These are phyloP conservation scores for Desmodesmus armatus DNA, from an alignment of 139 green algal species.

Conservation along the genomic window DNA sequence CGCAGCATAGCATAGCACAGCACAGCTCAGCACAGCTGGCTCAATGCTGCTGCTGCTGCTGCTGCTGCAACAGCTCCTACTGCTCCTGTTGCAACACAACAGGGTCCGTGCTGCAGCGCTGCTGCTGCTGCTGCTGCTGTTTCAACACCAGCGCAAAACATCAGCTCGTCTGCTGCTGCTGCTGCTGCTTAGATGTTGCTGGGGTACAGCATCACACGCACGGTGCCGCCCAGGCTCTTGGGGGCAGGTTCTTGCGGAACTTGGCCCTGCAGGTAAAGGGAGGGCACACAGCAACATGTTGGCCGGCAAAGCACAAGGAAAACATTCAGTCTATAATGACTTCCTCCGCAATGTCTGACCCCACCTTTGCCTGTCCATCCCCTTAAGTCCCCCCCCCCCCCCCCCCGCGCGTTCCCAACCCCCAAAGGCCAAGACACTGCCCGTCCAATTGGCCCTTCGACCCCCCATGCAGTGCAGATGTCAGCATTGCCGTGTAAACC, in stretches of 20 bases:
- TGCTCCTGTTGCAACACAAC: background rate
- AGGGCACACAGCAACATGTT: background rate
- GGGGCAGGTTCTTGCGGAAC: constrained; percentile 97
- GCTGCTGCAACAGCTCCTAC: too few species aligned
- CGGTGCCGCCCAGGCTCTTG: constrained; percentile 76
- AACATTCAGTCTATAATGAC: background rate
- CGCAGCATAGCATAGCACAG: too few species aligned
- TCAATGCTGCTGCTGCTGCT: background rate
- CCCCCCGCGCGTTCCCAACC: too few species aligned
- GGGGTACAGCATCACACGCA: constrained; percentile 93
- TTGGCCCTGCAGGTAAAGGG: constrained; percentile 70
- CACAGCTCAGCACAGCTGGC: background rate
- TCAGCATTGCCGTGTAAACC: too few species aligned
- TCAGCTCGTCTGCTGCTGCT: background rate
- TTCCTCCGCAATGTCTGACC: too few species aligned
- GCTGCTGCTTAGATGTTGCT: constrained; percentile 72
- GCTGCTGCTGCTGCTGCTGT: background rate
- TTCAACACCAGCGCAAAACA: background rate
- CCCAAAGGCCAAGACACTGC: too few species aligned
- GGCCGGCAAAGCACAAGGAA: background rate
- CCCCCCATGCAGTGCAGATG: too few species aligned
- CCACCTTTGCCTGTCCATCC: too few species aligned
- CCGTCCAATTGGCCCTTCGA: too few species aligned
- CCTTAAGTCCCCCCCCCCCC: too few species aligned
- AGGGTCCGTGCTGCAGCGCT: too few species aligned